A percentile compares a stretch with the other conserved stretches of the same genome.
Evolutionary conservation across 2,329 filamentous ascomycete species (phyloP).

Genomic region (Alternaria sp.): DNA sequence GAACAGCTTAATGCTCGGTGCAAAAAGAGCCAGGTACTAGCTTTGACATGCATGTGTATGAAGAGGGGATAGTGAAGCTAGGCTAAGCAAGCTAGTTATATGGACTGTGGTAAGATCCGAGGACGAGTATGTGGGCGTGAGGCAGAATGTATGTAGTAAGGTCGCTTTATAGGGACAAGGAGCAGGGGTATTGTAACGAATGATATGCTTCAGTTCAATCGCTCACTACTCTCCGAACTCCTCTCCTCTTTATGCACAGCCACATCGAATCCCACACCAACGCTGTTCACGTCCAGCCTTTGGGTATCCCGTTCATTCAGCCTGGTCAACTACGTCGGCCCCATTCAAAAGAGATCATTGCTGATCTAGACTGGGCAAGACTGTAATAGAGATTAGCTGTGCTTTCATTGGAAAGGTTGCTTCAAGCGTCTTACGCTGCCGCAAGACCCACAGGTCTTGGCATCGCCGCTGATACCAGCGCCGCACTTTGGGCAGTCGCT

Average conservation of each 20-base stretch:
- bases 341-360: background rate
- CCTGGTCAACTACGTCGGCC: constrained; percentile 9
- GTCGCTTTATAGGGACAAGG: background rate
- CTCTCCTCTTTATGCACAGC: background rate
- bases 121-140: background rate
- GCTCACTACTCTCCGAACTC: background rate
- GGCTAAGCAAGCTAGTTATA: background rate
- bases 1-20: background rate
- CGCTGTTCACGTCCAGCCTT: background rate
- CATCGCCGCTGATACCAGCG: constrained; percentile 40
- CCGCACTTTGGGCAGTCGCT: constrained; percentile 54
- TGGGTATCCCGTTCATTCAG: background rate
- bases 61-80: background rate
- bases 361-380: constrained; percentile 36
- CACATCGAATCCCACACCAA: background rate
- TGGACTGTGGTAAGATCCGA: background rate
- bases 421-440: constrained; percentile 39
- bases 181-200: background rate
- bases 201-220: background rate
- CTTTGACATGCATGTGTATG: background rate
- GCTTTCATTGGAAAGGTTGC: background rate
- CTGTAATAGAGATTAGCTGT: constrained; percentile 15
- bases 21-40: background rate
- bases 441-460: constrained; percentile 52
- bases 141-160: background rate